phyloP scores from a whole-genome alignment of 495 filamentous ascomycete species.

The Aspergillus olivimuriae region DNA sequence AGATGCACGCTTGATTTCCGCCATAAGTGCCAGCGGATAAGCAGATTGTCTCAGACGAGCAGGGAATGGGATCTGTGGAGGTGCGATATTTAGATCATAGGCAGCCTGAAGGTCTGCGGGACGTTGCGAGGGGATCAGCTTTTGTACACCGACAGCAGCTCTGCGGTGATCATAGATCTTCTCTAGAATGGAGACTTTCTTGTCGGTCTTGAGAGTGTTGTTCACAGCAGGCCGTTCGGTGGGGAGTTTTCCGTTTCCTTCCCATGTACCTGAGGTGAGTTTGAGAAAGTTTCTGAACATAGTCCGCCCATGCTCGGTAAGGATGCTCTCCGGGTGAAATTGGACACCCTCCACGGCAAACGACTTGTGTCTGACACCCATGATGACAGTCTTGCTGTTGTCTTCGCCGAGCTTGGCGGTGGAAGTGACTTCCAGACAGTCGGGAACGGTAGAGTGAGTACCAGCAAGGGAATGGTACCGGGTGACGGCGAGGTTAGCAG shows the following conservation, averaged over 20 bases:
- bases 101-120: slow-evolving; percentile 78
- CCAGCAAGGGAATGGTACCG: slow-evolving; percentile 96
- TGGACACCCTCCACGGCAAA: slow-evolving; percentile 88
- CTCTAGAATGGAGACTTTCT: slow-evolving; percentile 80
- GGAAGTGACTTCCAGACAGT: slow-evolving; percentile 85
- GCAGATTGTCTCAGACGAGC: slow-evolving; percentile 72
- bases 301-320: slow-evolving; percentile 77
- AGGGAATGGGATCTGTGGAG: slow-evolving; percentile 78
- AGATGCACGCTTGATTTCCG: slow-evolving; percentile 94
- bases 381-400: slow-evolving; percentile 70
- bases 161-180: slow-evolving; percentile 84
- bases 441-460: slow-evolving; percentile 80
- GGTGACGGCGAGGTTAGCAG: slow-evolving; percentile 77
- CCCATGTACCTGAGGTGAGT: slow-evolving; percentile 86
- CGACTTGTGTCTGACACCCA: slow-evolving; percentile 93
- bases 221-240: slow-evolving; percentile 18
- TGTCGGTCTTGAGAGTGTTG: slow-evolving; percentile 24
- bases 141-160: slow-evolving; percentile 73
- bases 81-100: slow-evolving; percentile 75
- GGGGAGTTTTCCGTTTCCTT: slow-evolving; percentile 55
- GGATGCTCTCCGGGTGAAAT: slow-evolving; percentile 95
- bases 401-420: slow-evolving; percentile 60
- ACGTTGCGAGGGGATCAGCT: slow-evolving; percentile 78
- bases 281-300: slow-evolving; percentile 92
- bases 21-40: slow-evolving; percentile 80